Percentiles rank a stretch among this genome's conserved stretches.
Evolutionary conservation across 2,329 filamentous ascomycete genomes (phyloP).

Genomic region (Claviceps lovelessii): DNA sequence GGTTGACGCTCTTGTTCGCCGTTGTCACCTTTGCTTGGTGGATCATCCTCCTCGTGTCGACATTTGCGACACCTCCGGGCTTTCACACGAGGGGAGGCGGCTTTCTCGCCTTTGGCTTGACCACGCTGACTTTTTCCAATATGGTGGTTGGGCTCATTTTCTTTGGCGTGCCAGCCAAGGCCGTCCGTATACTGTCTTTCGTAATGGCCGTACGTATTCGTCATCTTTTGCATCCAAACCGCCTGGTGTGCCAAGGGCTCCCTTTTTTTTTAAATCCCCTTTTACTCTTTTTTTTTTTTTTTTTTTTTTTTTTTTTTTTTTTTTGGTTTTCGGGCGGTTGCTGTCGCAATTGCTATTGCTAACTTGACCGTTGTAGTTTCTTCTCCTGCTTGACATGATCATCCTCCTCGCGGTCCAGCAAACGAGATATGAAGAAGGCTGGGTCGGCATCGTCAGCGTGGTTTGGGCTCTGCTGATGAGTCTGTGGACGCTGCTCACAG

Average conservation of each 20-base stretch:
- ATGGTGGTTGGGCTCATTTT: slow-evolving; percentile 69
- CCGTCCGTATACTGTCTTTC: slow-evolving; percentile 59
- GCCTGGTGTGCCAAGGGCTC: background rate
- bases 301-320: background rate
- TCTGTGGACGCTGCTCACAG: slow-evolving; percentile 64
- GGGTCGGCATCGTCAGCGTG: slow-evolving; percentile 77
- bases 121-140: slow-evolving; percentile 62
- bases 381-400: slow-evolving; percentile 50
- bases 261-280: no score
- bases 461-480: slow-evolving; percentile 68
- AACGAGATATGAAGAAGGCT: slow-evolving; percentile 71
- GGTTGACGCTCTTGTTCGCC: slow-evolving; percentile 63
- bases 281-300: background rate
- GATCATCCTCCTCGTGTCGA: slow-evolving; percentile 73
- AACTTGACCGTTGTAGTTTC: slow-evolving; percentile 10
- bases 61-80: slow-evolving; percentile 79
- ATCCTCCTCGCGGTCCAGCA: slow-evolving; percentile 62
- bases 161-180: slow-evolving; percentile 70
- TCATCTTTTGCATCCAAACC: background rate
- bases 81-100: slow-evolving; percentile 80
- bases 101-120: slow-evolving; percentile 78
- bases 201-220: slow-evolving; percentile 37
- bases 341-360: background rate
- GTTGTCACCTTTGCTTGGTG: slow-evolving; percentile 78
- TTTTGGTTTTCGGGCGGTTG: background rate